Base-by-base conservation (phyloP, 2,329 filamentous ascomycete species). In the Venturia aucupariae region DNA sequence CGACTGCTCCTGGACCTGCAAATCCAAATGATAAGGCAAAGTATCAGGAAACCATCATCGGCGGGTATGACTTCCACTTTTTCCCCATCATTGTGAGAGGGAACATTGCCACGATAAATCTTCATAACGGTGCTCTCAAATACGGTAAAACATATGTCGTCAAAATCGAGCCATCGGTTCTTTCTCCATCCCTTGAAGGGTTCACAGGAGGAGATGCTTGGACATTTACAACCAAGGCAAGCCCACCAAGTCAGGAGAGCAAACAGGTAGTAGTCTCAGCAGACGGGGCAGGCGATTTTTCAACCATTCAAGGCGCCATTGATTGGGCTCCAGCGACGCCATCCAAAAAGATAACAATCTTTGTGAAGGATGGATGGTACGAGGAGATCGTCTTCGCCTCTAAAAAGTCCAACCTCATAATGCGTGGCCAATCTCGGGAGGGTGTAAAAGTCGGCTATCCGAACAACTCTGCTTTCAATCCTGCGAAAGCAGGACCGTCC, bases 381-480 rank as follows among this genome's bases (percentile, higher is more conserved):
- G 65, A 65, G 61, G 66, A 68, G 57, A 30, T 68, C 41, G 27
- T 67, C 39, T 67, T 60, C 41, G 51, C 65, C 41, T 55, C 64
- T 24, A 60, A 67, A 41, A 68, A 68, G 30, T 51, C 51, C 24
- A 67, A 67, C 63, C 38, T 67, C 24, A 60, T 66, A 35, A 66
- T 68, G 57, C 60, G 66, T 22, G 67, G 67, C 22, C 22, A 67
- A 44, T 59, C 48, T 19, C 55, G 62, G 22, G 61, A 63, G 38
- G 65, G 64, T 19, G 64, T 63, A 11, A 64, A 51, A 19, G 59
- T 68, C 19, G 66, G 67, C 48, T 67, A 67, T 38, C 65, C 65
- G 11, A 68, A 68, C 46, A 68, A 68, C 39, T 66, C 63, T 30
- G 65, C 65, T 32, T 68, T 68, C 62, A 68, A 68, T 60, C 66